Evolutionary conservation across 1,284 basidiomycete genomes (phyloP), one percentile per base, ranked within the genome.

Genomic region (Violaceomyces palustris): DNA sequence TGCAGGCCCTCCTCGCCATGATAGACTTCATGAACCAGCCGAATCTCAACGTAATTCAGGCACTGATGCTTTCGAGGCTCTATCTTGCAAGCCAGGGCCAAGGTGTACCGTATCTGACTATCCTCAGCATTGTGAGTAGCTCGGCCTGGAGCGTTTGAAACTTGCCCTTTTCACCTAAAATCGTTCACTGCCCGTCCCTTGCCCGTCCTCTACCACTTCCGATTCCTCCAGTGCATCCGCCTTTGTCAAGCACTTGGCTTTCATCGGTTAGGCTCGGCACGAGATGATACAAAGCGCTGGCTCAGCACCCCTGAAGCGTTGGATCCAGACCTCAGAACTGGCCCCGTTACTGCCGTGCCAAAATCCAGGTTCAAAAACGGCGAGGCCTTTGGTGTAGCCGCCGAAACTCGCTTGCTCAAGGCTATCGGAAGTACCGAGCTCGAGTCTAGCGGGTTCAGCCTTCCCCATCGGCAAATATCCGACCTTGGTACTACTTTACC

Each of bases 31-130:
- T 46, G 8, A 46, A 52, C 39, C 50, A 64, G 35, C 62, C 64
- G n/a, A 67, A 67, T 33, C 43, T 58, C 41, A 67, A 67, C 46
- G 58, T 60, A 14, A 43, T 67, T 18, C 49, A 50, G 33, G 49
- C 64, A 10, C 50, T 61, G 22, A 51, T 58, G 6, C 38, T 64
- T 4, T 59, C 55, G 19, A 49, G 54, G 19, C 34, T 60, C 3
- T 51, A 55, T 45, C 42, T 15, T 4, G 32, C 14, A 4, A 34
- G 23, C 27, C 18, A 12, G 29, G 6, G 6, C 14, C 6, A 30
- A 30, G 29, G 29, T 30, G 6, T 12, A 17, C 29, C 18, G 14
- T 30, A 30, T 30, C 4, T 17, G n/a, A 10, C 8, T 6, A 7
- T 18, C 11, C 18, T 34, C 5, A 34, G 21, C 23, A 14, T 33